Base-by-base conservation (phyloP, 2,329 filamentous ascomycete species). In the Paraphaeosphaeria minitans region DNA sequence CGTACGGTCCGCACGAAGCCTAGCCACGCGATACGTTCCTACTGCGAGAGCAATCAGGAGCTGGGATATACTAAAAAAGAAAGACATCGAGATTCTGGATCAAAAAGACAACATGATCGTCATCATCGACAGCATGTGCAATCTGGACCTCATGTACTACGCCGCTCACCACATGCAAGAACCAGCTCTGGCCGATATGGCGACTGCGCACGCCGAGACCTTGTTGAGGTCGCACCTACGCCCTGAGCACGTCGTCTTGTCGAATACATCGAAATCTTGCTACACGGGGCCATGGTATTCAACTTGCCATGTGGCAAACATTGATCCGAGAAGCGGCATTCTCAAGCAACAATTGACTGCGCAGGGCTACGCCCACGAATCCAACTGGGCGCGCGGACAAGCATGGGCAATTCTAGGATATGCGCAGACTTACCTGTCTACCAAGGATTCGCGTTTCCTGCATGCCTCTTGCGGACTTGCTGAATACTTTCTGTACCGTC, bases 361-460 rank as follows among this genome's bases (percentile, higher is more conserved):
- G 50, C 80, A 82, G 60, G 80, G 80, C 1, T 79, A 77, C 60
- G 65, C 65, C 0, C 73, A 81, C 57, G 62, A 61, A 0, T 79
- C 75, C 0, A 78, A 72, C 27, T 82, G 80, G 80, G 64, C 78
- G 4, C 71, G 80, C 1, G 80, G 80, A 1, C 80, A 82, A 58
- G 78, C 78, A 0, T 82, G 80, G 80, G 77, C 74, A 10, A 79
- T 82, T 6, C 67, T 74, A 2, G 80, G 80, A 0, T 81, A 81
- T 57, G 73, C 73, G 0, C 72, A 81, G 60, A 75, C 75, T 0
- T 80, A 79, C 47, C 50, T 61, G 13, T 82, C 80, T 77, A 82
- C 80, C 0, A 63, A 67, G 7, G 73, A 80, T 24, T 52, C 4
- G 0, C 64, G 64, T 0, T 82, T 81, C 60, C 72, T 82, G 0